Percentiles rank a stretch among this genome's conserved stretches.
phyloP scores from a whole-genome alignment of 2,329 filamentous ascomycete species.

The Claviceps capensis region DNA sequence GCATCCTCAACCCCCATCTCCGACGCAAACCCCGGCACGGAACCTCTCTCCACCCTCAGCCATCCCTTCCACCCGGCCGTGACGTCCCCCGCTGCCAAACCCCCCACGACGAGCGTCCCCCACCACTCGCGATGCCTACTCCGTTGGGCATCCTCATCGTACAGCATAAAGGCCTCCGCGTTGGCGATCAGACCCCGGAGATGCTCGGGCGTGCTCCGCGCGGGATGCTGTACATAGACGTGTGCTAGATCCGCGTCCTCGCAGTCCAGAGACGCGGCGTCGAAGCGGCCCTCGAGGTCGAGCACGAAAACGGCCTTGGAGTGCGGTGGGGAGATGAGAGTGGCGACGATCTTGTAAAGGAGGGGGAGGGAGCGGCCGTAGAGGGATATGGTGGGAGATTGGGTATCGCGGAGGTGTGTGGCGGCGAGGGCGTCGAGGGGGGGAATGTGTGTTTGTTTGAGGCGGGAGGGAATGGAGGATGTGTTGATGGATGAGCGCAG shows the following conservation, averaged over 20 bases:
- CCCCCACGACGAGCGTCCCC: conserved; percentile 42
- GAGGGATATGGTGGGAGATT: conserved; percentile 32
- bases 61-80: conserved; percentile 31
- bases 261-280: conserved; percentile 31
- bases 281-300: conserved; percentile 42
- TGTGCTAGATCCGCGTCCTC: conserved; percentile 29
- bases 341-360: conserved; percentile 40
- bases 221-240: conserved; percentile 34
- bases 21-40: conserved; percentile 24
- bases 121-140: conserved; percentile 38
- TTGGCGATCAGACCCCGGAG: conserved; percentile 24
- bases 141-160: conserved; percentile 24
- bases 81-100: conserved; percentile 20
- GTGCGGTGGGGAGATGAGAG: conserved; percentile 33
- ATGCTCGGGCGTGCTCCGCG: conserved; percentile 14
- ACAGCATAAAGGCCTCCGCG: conserved; percentile 36
- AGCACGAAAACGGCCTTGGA: conserved; percentile 37
- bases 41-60: conserved; percentile 34
- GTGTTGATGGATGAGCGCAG: conserved; percentile 1
- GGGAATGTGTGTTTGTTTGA: conserved; percentile 26
- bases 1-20: conserved; percentile 32
- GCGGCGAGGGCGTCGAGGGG: conserved; percentile 32
- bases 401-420: conserved; percentile 34
- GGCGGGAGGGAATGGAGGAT: neutral
- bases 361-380: conserved; percentile 40